Conservation (phyloP, 2,329 filamentous ascomycete genomes). For the Zalaria sp. region DNA sequence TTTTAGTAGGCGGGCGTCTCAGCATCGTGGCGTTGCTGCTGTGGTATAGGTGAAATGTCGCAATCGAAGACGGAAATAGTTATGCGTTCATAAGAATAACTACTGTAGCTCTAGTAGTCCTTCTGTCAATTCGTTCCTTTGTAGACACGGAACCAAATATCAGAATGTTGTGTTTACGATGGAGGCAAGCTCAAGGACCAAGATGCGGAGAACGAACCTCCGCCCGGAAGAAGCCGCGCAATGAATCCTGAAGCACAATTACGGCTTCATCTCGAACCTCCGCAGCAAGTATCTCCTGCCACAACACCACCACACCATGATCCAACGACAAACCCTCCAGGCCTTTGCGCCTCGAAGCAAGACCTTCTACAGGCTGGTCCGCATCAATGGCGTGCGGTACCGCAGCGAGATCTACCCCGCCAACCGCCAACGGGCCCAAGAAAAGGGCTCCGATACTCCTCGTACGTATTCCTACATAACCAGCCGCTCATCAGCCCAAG, state of each 20-base stretch:
- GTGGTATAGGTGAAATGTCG: neutral
- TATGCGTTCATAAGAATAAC: neutral
- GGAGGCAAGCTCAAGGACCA: too few relatives aligned
- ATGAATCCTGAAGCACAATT: too few relatives aligned
- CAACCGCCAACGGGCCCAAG: conserved; percentile 3
- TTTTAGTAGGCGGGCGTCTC: conserved; percentile 20
- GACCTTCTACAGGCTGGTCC: neutral
- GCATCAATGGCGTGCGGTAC: neutral
- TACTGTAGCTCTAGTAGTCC: too few relatives aligned
- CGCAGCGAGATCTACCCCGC: conserved; percentile 1
- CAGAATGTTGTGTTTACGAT: too few relatives aligned
- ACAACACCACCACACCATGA: too few relatives aligned
- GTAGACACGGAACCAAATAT: too few relatives aligned
- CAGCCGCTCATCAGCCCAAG: neutral
- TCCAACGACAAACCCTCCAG: neutral
- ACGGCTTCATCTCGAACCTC: too few relatives aligned
- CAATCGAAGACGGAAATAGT: neutral
- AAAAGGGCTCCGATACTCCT: conserved; percentile 5
- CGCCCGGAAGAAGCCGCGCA: too few relatives aligned
- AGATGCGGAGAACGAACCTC: too few relatives aligned
- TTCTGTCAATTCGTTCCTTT: too few relatives aligned
- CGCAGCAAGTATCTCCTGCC: too few relatives aligned
- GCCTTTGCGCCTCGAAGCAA: neutral
- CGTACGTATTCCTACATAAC: neutral
- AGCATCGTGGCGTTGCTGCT: conserved; percentile 13